Conservation (phyloP, 106 monocot genomes). For the Platanthera guangdongensis region DNA sequence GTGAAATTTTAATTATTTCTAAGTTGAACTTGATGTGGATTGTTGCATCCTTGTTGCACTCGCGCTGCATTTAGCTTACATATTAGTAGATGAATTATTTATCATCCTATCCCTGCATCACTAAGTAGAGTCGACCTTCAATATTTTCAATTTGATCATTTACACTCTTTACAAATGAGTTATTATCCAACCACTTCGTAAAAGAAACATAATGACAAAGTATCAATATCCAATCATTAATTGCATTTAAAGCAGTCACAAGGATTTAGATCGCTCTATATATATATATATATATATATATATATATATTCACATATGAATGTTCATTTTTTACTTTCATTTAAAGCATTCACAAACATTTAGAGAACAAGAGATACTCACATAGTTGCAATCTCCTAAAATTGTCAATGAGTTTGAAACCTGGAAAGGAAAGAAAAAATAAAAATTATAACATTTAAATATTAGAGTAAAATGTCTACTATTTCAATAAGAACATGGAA, state of each 20-base stretch:
- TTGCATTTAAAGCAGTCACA: too few relatives aligned
- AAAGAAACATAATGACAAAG: too few relatives aligned
- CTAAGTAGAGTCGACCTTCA: not conserved
- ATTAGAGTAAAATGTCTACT: not conserved
- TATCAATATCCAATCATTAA: too few relatives aligned
- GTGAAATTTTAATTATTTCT: too few relatives aligned
- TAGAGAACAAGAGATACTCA: not conserved
- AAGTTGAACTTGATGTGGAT: too few relatives aligned
- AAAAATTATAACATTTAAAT: not conserved
- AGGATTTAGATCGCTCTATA: too few relatives aligned
- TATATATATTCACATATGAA: not conserved
- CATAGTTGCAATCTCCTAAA: not conserved
- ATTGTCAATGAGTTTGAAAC: constrained; percentile 6
- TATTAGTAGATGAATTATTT: too few relatives aligned
- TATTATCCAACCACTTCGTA: not conserved
- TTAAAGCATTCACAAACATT: not conserved
- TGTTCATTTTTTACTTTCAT: not conserved
- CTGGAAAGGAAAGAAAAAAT: constrained; percentile 4
- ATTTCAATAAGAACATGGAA: not conserved
- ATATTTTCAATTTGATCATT: not conserved
- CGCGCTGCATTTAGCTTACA: too few relatives aligned
- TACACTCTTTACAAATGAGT: not conserved
- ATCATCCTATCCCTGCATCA: too few relatives aligned
- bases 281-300: too few relatives aligned
- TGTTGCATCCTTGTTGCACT: too few relatives aligned